Conservation (phyloP, 2,329 filamentous ascomycete genomes). For the Arthrobotrys iridis region DNA sequence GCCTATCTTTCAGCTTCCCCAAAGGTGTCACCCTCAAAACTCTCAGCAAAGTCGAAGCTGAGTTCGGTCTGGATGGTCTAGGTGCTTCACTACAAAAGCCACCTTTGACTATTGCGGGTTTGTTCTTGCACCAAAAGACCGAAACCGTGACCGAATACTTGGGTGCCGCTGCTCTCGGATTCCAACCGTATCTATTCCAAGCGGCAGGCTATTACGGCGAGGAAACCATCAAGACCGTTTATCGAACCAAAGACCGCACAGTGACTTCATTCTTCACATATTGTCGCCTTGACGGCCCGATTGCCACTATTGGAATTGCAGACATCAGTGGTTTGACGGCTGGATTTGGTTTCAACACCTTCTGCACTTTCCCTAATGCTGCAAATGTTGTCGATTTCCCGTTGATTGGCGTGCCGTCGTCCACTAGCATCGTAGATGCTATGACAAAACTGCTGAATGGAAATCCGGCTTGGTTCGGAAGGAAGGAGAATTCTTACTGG, state of each 20-base stretch:
- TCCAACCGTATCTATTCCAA: constrained; percentile 61
- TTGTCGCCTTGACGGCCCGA: constrained; percentile 61
- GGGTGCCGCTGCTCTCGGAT: constrained; percentile 61
- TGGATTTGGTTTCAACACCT: constrained; percentile 63
- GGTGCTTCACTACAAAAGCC: constrained; percentile 60
- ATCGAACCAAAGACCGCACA: constrained; percentile 5
- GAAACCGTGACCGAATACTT: constrained; percentile 59
- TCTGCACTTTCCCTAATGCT: constrained; percentile 22
- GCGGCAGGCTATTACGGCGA: constrained; percentile 63
- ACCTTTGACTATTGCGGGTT: constrained; percentile 61
- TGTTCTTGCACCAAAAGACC: constrained; percentile 59
- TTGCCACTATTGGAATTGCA: constrained; percentile 62
- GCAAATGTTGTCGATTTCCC: constrained; percentile 56
- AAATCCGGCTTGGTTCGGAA: constrained; percentile 58
- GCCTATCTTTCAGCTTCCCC: constrained; percentile 49
- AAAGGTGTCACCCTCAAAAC: constrained; percentile 55
- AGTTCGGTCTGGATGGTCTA: constrained; percentile 59
- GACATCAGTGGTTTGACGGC: constrained; percentile 60
- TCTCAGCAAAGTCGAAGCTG: constrained; percentile 26
- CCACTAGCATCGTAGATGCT: constrained; percentile 58
- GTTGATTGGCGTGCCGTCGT: constrained; percentile 58
- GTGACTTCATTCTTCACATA: constrained; percentile 61
- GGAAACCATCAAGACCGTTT: constrained; percentile 39
- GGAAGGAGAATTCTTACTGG: constrained; percentile 59
- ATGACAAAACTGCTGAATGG: constrained; percentile 58